Percentiles rank a stretch among this genome's conserved stretches.
Conservation (phyloP, 225 moss, liverwort and hornwort species). For the Rhytidiadelphus loreus region DNA sequence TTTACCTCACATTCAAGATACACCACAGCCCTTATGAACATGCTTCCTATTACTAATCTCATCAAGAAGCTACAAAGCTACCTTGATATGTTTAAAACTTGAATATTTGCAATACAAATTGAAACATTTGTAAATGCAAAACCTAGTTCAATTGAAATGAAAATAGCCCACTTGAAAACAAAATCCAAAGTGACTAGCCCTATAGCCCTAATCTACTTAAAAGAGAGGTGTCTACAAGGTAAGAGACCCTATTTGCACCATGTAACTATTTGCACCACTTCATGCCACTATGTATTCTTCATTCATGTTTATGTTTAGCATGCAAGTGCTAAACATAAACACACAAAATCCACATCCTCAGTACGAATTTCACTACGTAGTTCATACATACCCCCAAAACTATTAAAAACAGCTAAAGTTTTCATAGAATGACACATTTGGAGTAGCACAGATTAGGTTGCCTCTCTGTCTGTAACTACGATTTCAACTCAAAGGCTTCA, state of each 20-base stretch:
- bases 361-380: background rate
- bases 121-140: background rate
- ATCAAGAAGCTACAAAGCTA: background rate
- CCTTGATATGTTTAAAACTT: background rate
- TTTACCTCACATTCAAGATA: background rate
- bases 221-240: rapidly evolving
- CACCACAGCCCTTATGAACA: background rate
- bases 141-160: background rate
- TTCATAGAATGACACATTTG: background rate
- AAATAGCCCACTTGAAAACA: background rate
- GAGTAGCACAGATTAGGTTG: too few species aligned
- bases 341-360: background rate
- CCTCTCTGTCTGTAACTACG: background rate
- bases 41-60: background rate
- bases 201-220: background rate
- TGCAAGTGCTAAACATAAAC: background rate
- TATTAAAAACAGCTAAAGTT: background rate
- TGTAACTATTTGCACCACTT: background rate
- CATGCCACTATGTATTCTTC: background rate
- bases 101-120: background rate
- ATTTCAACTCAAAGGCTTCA: background rate
- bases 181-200: rapidly evolving
- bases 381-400: background rate
- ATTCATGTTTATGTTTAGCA: too few species aligned
- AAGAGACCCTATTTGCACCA: background rate